Conservation (phyloP, 2,329 filamentous ascomycete species). For the Trichoderma semiorbis region DNA sequence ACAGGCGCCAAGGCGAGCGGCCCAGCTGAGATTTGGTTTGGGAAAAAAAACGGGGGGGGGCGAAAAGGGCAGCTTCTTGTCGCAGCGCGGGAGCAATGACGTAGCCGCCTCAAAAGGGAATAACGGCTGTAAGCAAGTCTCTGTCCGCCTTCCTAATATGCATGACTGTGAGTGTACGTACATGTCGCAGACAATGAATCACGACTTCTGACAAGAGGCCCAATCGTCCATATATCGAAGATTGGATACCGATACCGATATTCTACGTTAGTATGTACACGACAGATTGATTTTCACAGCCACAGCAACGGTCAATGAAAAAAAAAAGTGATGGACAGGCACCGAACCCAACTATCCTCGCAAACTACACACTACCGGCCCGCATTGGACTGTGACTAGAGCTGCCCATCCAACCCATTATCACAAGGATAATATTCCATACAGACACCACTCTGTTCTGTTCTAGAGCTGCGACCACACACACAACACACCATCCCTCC, state of each 20-base stretch:
- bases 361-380: neutral
- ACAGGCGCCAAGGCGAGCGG: constrained; percentile 3
- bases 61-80: constrained; percentile 8
- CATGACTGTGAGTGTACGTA: neutral
- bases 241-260: neutral
- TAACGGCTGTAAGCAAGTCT: constrained; percentile 5
- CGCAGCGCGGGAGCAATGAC: neutral
- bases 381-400: neutral
- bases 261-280: neutral
- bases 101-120: constrained; percentile 1
- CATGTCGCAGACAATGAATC: neutral
- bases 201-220: neutral
- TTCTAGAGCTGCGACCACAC: neutral
- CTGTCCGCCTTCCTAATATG: neutral
- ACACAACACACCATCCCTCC: neutral
- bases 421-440: neutral
- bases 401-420: neutral
- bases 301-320: neutral
- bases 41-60: constrained; percentile 1
- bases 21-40: constrained; percentile 2
- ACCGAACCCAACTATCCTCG: neutral
- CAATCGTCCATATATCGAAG: neutral
- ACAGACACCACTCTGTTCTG: neutral
- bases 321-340: neutral
- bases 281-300: neutral